Percentiles rank a stretch among this genome's conserved stretches.
Conservation (phyloP, 495 filamentous ascomycete genomes). For the Xylaria palmicola region DNA sequence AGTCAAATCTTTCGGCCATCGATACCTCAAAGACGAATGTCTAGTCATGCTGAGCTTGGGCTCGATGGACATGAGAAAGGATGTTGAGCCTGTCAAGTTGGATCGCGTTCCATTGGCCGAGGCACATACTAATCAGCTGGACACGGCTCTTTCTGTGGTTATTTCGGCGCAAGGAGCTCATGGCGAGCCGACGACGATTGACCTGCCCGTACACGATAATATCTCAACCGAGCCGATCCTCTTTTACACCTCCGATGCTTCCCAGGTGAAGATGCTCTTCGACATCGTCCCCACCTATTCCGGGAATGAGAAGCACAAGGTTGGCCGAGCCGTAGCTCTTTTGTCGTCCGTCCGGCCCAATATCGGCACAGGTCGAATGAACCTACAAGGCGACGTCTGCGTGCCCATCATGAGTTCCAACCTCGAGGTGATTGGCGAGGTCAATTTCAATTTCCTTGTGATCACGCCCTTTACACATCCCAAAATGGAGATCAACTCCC, state of each 20-base stretch:
- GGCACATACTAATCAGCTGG: conserved; percentile 87
- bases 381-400: conserved; percentile 87
- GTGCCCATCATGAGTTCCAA: conserved; percentile 84
- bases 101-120: conserved; percentile 82
- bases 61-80: conserved; percentile 88
- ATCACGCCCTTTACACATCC: conserved; percentile 94
- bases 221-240: conserved; percentile 88
- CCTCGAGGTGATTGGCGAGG: conserved; percentile 85
- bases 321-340: conserved; percentile 90
- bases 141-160: conserved; percentile 89
- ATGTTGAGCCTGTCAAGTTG: conserved; percentile 76
- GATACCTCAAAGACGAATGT: conserved; percentile 85
- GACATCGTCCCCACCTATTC: conserved; percentile 97
- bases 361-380: conserved; percentile 74
- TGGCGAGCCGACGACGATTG: conserved; percentile 84
- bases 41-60: conserved; percentile 91
- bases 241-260: conserved; percentile 74
- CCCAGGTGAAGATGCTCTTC: conserved; percentile 85
- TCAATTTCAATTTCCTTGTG: conserved; percentile 95
- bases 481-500: conserved; percentile 83
- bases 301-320: conserved; percentile 79
- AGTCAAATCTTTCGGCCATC: conserved; percentile 92
- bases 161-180: conserved; percentile 85
- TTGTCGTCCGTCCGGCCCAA: conserved; percentile 79
- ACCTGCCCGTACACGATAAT: conserved; percentile 90